Percentiles rank a stretch among this genome's conserved stretches.
Conservation (phyloP, 352 stramenopile species). For the Phytophthora foliorum region DNA sequence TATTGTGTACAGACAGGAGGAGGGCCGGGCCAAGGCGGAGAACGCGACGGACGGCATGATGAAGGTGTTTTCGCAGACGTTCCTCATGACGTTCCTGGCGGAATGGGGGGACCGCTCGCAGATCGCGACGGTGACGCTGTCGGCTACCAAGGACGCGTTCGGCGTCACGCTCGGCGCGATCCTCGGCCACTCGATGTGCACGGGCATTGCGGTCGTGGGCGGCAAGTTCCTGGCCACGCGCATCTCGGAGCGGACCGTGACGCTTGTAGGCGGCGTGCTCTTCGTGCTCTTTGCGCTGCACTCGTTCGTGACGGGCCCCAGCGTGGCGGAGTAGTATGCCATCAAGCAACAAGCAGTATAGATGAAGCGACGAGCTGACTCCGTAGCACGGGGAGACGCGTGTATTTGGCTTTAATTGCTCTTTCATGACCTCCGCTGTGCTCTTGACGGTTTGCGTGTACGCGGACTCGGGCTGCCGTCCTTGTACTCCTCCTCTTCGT, state of each 20-base stretch:
- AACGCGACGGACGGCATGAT: slow-evolving; percentile 72
- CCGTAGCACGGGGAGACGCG: slow-evolving; percentile 8
- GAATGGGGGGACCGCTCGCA: slow-evolving; percentile 99
- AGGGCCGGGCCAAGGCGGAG: slow-evolving; percentile 36
- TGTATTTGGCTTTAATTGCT: slow-evolving; percentile 33
- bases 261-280: slow-evolving; percentile 95
- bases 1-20: slow-evolving; percentile 38
- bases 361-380: slow-evolving; percentile 31
- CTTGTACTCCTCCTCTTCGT: slow-evolving; percentile 36
- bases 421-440: slow-evolving; percentile 14
- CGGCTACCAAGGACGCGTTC: slow-evolving; percentile 95
- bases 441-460: slow-evolving; percentile 21
- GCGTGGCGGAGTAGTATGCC: slow-evolving; percentile 28
- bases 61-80: slow-evolving; percentile 94
- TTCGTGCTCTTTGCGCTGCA: slow-evolving; percentile 98
- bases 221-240: slow-evolving; percentile 98
- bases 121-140: slow-evolving; percentile 99
- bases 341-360: slow-evolving; percentile 35
- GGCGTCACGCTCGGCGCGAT: slow-evolving; percentile 97
- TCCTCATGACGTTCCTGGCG: slow-evolving; percentile 98
- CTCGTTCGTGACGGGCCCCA: slow-evolving; percentile 93
- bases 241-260: slow-evolving; percentile 98
- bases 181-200: slow-evolving; percentile 98
- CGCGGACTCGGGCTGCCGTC: slow-evolving; percentile 13
- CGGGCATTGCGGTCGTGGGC: slow-evolving; percentile 96